Base-by-base conservation (phyloP, 164 flowering plant species). In the Warburgia ugandensis region DNA sequence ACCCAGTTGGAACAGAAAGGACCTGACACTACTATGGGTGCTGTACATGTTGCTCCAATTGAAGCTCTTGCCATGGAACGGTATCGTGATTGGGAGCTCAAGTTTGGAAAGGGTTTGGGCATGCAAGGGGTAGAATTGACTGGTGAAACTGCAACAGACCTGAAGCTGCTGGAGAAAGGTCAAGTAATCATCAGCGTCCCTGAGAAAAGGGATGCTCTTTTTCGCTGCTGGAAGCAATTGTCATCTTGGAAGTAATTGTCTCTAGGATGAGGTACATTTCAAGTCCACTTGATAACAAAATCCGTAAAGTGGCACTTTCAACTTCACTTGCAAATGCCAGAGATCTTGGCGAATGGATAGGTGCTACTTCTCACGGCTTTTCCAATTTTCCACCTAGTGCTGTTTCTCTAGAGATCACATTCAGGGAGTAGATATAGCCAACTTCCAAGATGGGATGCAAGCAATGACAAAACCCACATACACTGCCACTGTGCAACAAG, bases 291-390 rank as follows among this genome's bases (percentile, higher is more conserved):
- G 90, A 89, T 56, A 83, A 78, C 69, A 86, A 81, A 69, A 94
- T 86, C 11, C 83, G 96, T 16, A 79, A 89, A 45, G 94, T 94
- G 36, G 96, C 92, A 32, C 61, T 89, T 30, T 89, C 97, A 5
- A 83, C 96, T 38, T 94, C 97, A 17, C 88, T 94, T 60, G 96
- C 92, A 20, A 94, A 94, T 80, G 97, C 99, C 7, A 94, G 86
- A 73, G 99, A 94, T 70, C 80, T 89, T 52, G 95, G 99, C 27
- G 97, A 86, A 55, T 94, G 99, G 99, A 94, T 94, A 20, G 99
- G 99, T 45, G 97, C 99, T 31, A 68, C 92, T 30, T 86, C 99
- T 41, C 87, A 89, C 57, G 96, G 98, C 5, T 92, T 94, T 44
- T 94, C 89, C 71, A 94, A 94, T 61, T 94, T 89, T 44, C 99